phyloP scores from a whole-genome alignment of 2,329 filamentous ascomycete genomes.

The Sporothrix brasiliensis region DNA sequence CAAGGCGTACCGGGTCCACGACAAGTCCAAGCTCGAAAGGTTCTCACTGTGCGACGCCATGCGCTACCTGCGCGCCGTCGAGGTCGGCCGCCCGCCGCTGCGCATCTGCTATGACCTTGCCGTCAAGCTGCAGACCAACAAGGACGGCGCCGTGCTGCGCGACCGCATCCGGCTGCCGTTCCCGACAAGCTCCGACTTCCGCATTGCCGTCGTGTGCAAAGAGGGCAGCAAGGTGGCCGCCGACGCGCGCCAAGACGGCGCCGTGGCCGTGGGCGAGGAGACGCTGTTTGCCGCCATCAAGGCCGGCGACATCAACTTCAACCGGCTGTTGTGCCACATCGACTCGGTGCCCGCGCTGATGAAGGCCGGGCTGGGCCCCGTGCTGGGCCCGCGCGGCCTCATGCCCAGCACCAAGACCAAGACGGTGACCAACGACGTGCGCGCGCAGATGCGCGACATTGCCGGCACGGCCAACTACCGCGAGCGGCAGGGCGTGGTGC shows the following conservation, averaged over 20 bases:
- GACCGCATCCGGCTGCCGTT: slow-evolving; percentile 87
- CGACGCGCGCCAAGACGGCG: slow-evolving; percentile 76
- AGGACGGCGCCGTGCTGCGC: slow-evolving; percentile 83
- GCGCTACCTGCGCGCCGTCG: slow-evolving; percentile 89
- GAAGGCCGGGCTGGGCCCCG: slow-evolving; percentile 76
- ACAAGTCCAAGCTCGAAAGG: slow-evolving; percentile 67
- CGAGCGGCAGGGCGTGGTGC: slow-evolving; percentile 80
- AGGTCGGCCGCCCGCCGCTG: slow-evolving; percentile 78
- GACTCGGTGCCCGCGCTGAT: slow-evolving; percentile 76
- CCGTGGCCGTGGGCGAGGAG: slow-evolving; percentile 81
- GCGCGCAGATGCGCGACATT: slow-evolving; percentile 74
- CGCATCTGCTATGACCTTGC: slow-evolving; percentile 85
- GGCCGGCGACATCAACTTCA: slow-evolving; percentile 78
- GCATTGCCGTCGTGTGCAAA: slow-evolving; percentile 89
- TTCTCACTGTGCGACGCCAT: slow-evolving; percentile 91
- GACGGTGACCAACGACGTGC: slow-evolving; percentile 83
- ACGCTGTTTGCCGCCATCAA: slow-evolving; percentile 78
- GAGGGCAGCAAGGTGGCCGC: slow-evolving; percentile 73
- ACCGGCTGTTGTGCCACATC: slow-evolving; percentile 82
- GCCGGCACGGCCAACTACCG: slow-evolving; percentile 84
- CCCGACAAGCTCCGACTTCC: slow-evolving; percentile 83
- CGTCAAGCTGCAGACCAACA: slow-evolving; percentile 78
- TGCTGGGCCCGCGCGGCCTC: slow-evolving; percentile 84
- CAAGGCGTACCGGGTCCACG: slow-evolving; percentile 68
- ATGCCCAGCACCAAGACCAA: slow-evolving; percentile 91